Base-by-base conservation (phyloP, 2,329 filamentous ascomycete species). In the Sporothrix schenckii region DNA sequence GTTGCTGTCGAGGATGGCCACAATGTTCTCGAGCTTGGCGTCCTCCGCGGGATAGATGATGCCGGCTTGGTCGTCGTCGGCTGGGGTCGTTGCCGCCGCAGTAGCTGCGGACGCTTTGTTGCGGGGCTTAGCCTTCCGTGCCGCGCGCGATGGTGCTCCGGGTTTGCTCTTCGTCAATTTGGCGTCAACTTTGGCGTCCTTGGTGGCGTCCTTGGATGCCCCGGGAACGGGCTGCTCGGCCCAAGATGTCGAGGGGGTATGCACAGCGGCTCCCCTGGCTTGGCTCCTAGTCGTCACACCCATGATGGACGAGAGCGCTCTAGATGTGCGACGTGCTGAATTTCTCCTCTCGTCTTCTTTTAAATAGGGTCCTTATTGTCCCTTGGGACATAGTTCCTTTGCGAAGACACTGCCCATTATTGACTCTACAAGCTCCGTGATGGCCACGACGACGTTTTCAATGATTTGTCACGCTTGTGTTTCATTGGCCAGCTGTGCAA, bases 261-360 rank as follows among this genome's bases (percentile, higher is more conserved):
- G 39, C 39, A n/a, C 16, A 1, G 30, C 54, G 30, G 9, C 30
- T n/a, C n/a, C 30, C 9, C 9, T 39, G 30, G 30, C 54, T 14
- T 58, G 54, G 30, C 54, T n/a, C 54, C 54, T 58, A 10, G 54
- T 58, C 30, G 54, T 39, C 54, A 39, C 54, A 19, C 16, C 54
- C 54, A 58, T 58, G 9, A 7, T n/a, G 16, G 30, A 30, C 7
- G 14, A 9, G 21, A 13, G 11, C 16, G 53, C 19, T 34, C 27
- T 34, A 34, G 34, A 34, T 34, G 34, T 34, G 34, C 6, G 34
- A 9, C 34, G 4, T 34, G 7, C 6, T 34, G 34, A 9, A 34
- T 34, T 34, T 34, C 5, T 34, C 34, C 4, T 49, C 16, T 49
- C 13, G 2, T 47, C 16, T 14, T 49, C 5, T 19, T 16, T 49